Conservation (phyloP, 345 rosid genomes). For the Pistacia vera region DNA sequence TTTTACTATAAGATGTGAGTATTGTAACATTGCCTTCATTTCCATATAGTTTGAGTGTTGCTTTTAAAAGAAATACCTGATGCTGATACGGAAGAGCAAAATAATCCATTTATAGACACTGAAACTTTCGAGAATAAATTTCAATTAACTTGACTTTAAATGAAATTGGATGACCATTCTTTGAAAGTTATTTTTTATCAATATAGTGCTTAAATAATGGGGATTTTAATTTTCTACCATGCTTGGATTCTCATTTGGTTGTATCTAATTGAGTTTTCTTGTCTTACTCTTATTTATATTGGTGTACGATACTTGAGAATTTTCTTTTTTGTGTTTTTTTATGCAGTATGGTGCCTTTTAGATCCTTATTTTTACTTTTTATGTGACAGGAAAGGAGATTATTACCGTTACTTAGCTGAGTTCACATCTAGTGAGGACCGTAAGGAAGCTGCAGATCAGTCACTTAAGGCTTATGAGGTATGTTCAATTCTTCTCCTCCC, state of each 20-base stretch:
- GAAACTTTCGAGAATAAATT: constrained; percentile 4
- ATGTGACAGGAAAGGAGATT: constrained; percentile 57
- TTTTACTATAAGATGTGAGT: constrained; percentile 81
- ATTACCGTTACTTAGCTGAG: constrained; percentile 57
- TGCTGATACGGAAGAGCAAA: background rate
- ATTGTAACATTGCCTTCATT: constrained; percentile 7
- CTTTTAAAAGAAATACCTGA: background rate
- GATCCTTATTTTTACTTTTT: constrained; percentile 1
- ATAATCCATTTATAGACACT: background rate
- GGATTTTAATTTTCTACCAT: background rate
- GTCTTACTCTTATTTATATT: background rate
- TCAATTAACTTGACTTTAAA: background rate
- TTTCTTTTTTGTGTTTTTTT: background rate
- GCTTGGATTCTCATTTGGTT: background rate
- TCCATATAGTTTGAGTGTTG: background rate
- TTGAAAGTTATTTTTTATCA: too few relatives aligned
- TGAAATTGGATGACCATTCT: background rate
- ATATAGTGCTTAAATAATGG: background rate
- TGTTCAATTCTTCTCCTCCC: background rate
- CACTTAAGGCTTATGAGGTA: constrained; percentile 64
- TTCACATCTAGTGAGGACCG: constrained; percentile 46
- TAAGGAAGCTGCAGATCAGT: constrained; percentile 58
- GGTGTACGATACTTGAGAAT: background rate
- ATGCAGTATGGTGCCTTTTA: background rate
- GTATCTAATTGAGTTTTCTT: background rate